A percentile compares a stretch with the other conserved stretches of the same genome.
Evolutionary conservation across 177 flowering plant genomes (phyloP).

Genomic region (Vitis hybrid): DNA sequence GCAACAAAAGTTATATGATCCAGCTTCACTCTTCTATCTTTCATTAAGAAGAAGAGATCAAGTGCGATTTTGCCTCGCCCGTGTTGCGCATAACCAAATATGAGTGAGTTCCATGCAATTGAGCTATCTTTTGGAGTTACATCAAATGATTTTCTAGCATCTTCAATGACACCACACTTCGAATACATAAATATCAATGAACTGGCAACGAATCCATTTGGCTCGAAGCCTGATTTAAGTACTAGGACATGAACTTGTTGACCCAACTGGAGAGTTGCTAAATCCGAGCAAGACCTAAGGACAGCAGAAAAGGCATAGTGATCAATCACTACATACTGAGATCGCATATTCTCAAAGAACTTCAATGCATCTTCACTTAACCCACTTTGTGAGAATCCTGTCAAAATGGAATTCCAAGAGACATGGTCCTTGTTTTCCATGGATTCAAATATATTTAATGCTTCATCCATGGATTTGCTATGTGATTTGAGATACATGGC

Average conservation of each 20-base stretch:
- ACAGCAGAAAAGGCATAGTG: constrained; percentile 76
- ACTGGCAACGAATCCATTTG: constrained; percentile 66
- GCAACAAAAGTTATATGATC: constrained; percentile 90
- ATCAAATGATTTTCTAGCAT: constrained; percentile 65
- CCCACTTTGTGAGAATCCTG: constrained; percentile 71
- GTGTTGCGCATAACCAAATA: constrained; percentile 86
- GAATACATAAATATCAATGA: constrained; percentile 81
- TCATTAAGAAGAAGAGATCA: constrained; percentile 66
- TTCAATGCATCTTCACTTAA: constrained; percentile 62
- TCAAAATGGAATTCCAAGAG: constrained; percentile 82
- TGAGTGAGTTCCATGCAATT: constrained; percentile 73
- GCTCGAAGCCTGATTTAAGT: constrained; percentile 52
- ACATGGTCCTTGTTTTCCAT: constrained; percentile 63
- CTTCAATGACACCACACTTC: constrained; percentile 81
- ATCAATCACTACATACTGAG: constrained; percentile 39
- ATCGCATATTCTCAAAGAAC: constrained; percentile 53
- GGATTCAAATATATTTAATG: constrained; percentile 42
- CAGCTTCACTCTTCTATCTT: constrained; percentile 44
- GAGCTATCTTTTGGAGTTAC: constrained; percentile 44
- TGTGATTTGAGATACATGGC: constrained; percentile 61
- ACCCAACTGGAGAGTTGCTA: constrained; percentile 75
- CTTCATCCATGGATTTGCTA: constrained; percentile 51
- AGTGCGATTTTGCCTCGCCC: constrained; percentile 70
- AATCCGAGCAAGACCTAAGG: constrained; percentile 73
- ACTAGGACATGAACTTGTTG: constrained; percentile 68